phyloP scores from a whole-genome alignment of 2,329 filamentous ascomycete species.

The Dothideomycetes sp. region DNA sequence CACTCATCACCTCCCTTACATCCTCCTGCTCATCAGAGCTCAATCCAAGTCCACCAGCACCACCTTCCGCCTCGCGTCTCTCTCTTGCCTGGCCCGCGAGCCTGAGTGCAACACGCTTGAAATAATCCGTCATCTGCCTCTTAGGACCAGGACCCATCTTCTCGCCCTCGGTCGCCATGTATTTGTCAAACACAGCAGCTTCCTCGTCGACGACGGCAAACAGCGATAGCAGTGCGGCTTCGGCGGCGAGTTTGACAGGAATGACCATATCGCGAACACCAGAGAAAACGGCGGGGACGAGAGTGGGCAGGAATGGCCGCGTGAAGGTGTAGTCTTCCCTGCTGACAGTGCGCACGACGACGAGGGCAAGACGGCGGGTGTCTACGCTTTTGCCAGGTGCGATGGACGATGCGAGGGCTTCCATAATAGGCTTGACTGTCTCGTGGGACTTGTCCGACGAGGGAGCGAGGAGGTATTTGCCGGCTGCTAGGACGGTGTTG shows the following conservation, averaged over 20 bases:
- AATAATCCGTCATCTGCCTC: conserved; percentile 92
- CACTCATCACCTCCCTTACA: conserved; percentile 89
- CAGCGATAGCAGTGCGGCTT: conserved; percentile 84
- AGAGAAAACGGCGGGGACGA: conserved; percentile 79
- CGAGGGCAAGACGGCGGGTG: conserved; percentile 73
- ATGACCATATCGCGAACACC: conserved; percentile 86
- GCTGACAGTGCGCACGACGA: conserved; percentile 76
- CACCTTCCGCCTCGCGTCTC: conserved; percentile 82
- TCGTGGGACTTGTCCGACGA: conserved; percentile 59
- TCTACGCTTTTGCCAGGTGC: conserved; percentile 70
- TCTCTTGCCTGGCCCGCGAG: conserved; percentile 81
- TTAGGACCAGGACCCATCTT: conserved; percentile 62
- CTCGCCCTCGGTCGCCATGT: conserved; percentile 57
- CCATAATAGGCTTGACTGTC: conserved; percentile 66
- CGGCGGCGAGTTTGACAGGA: conserved; percentile 87
- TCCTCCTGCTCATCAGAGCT: conserved; percentile 89
- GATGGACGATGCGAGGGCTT: conserved; percentile 57
- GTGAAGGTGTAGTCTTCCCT: conserved; percentile 70
- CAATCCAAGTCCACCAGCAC: conserved; percentile 72
- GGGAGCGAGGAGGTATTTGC: conserved; percentile 73
- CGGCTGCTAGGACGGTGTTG: conserved; percentile 78
- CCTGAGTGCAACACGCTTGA: conserved; percentile 80
- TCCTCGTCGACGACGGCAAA: conserved; percentile 88
- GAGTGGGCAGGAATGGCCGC: conserved; percentile 65
- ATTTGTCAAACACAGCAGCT: conserved; percentile 78